These are phyloP conservation scores for Sporodiniella umbellata DNA, from an alignment of 371 early-diverging fungal genomes.

Conservation along the genomic window DNA sequence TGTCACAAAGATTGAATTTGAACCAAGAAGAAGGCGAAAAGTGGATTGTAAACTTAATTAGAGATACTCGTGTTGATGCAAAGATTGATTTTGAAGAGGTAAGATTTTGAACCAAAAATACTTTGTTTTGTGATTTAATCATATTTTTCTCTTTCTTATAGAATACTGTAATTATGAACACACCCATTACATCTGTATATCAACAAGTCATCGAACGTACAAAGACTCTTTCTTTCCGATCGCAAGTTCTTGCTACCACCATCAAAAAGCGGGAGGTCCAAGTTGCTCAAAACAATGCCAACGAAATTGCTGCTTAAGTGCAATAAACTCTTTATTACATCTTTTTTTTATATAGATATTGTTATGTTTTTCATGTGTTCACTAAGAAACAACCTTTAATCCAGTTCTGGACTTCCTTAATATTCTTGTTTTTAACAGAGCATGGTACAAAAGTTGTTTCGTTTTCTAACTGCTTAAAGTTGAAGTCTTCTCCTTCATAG, in stretches of 20 bases:
- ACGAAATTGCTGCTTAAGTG: constrained; percentile 18
- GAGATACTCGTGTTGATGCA: constrained; percentile 92
- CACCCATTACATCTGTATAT: constrained; percentile 79
- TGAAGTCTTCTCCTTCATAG: constrained; percentile 75
- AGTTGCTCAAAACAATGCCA: constrained; percentile 12
- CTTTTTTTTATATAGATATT: neutral
- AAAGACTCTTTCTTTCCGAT: constrained; percentile 83
- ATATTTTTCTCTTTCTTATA: constrained; percentile 7
- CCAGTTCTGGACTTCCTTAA: neutral
- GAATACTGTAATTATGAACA: constrained; percentile 92
- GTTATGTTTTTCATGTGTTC: neutral
- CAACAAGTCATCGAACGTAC: constrained; percentile 94
- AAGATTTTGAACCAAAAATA: neutral
- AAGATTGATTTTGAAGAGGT: constrained; percentile 92
- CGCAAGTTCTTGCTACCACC: constrained; percentile 82
- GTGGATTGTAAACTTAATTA: constrained; percentile 95
- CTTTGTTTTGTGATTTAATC: neutral
- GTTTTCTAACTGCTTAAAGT: constrained; percentile 43
- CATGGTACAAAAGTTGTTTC: neutral
- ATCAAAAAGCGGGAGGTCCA: constrained; percentile 79
- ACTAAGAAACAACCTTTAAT: neutral
- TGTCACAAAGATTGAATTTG: constrained; percentile 83
- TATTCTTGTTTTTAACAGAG: constrained; percentile 51
- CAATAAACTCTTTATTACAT: neutral
- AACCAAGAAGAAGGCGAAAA: constrained; percentile 90